phyloP scores from a whole-genome alignment of 805 yeast genomes.

The Lipomyces yamadae region DNA sequence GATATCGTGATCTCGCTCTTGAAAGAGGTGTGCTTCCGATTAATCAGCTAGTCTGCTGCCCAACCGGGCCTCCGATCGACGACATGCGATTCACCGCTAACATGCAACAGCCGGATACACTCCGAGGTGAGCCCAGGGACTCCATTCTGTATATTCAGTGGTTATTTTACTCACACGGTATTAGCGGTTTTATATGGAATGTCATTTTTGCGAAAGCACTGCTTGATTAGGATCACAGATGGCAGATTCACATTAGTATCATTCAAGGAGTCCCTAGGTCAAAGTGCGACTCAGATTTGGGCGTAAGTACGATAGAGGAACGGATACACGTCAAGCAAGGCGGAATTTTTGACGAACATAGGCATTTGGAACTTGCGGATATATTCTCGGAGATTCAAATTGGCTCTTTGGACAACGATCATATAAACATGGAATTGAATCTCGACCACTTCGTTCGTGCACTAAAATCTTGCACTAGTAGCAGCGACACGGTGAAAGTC shows the following conservation, averaged over 20 bases:
- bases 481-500: constrained; percentile 42
- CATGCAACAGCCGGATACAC: constrained; percentile 17
- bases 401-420: constrained; percentile 51
- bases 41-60: neutral
- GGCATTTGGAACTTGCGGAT: constrained; percentile 25
- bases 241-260: constrained; percentile 51
- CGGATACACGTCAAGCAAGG: neutral
- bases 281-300: constrained; percentile 71
- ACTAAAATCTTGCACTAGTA: constrained; percentile 58
- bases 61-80: neutral
- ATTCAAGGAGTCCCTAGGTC: constrained; percentile 52
- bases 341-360: neutral
- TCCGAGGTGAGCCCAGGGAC: constrained; percentile 9
- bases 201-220: constrained; percentile 58
- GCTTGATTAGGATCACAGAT: constrained; percentile 62
- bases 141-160: neutral
- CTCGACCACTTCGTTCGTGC: constrained; percentile 65
- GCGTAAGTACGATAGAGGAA: constrained; percentile 20
- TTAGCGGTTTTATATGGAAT: constrained; percentile 42
- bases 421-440: constrained; percentile 64
- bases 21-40: neutral
- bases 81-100: constrained; percentile 21
- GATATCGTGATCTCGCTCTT: neutral
- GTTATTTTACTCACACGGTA: neutral
- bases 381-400: constrained; percentile 17